Percentiles rank a stretch among this genome's conserved stretches.
These are phyloP conservation scores for Paecilomyces variotii DNA, from an alignment of 2,329 filamentous ascomycete species.

Conservation along the genomic window DNA sequence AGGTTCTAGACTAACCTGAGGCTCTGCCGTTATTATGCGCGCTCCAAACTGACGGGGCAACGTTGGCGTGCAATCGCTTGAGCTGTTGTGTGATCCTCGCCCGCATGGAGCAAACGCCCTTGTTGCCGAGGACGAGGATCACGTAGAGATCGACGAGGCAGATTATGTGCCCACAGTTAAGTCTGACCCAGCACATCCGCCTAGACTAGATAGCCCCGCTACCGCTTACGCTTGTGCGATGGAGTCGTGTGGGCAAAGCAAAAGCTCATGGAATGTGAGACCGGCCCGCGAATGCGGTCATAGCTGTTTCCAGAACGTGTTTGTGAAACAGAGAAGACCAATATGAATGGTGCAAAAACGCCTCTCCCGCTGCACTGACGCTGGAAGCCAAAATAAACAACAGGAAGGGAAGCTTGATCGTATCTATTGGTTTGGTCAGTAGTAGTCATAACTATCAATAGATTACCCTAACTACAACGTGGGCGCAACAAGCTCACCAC, in stretches of 20 bases:
- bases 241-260: background rate
- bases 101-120: background rate
- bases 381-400: background rate
- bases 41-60: background rate
- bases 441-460: no score
- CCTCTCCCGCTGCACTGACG: background rate
- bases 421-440: no score
- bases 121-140: background rate
- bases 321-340: background rate
- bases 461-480: background rate
- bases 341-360: background rate
- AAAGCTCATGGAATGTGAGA: background rate
- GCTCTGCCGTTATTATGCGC: background rate
- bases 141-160: background rate
- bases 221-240: background rate
- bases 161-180: background rate
- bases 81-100: background rate
- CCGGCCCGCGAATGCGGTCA: background rate
- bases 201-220: background rate
- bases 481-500: background rate
- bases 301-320: background rate
- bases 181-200: background rate
- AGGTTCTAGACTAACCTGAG: background rate
- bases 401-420: background rate
- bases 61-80: background rate